Evolutionary conservation across 2,329 filamentous ascomycete species (phyloP), one percentile per base, ranked within the genome.

Genomic region (Neocatenulostroma microsporum): DNA sequence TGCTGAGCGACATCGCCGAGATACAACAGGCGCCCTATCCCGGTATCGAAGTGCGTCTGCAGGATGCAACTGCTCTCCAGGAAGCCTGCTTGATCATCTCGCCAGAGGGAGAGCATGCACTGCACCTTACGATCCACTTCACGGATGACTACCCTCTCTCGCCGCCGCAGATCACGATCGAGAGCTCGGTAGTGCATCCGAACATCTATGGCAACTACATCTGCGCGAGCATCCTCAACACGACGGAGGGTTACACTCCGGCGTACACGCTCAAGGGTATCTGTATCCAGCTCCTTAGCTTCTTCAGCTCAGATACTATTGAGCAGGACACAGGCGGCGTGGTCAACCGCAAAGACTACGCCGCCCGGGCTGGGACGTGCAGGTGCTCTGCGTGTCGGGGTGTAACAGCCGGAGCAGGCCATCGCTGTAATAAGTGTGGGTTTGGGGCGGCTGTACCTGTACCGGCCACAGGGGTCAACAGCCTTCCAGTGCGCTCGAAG

Each of bases 221-320:
- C 19, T 52, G 49, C 27, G 44, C 42, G 28, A 41, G 39, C 17
- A 45, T 52, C 19, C 40, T 49, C 11, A 41, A 39, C 31, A 32
- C 21, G 11, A 35, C 28, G 13, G 39, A 44, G 13, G 45, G 33
- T 8, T 49, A 48, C 26, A 51, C 44, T 4, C 42, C 48, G 10
- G 48, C 46, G 3, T 52, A 52, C 30, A 50, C 46, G 2, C 40
- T 52, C 11, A 48, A 49, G 25, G 40, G 44, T 20, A 46, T 52
- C 29, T 50, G 45, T 37, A 51, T 51, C 13, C 48, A 52, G 43
- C 37, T 52, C 18, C 37, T 52, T 13, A 42, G 34, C 30, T 49
- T 51, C 37, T 51, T 49, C 34, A 31, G 39, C 19, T 42, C 37
- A 11, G 48, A 48, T 24, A 38, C 34, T 10, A 38, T 51, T 29